Evolutionary conservation across 768 basidiomycete genomes (phyloP).

Genomic region (Tulasnella sp.): DNA sequence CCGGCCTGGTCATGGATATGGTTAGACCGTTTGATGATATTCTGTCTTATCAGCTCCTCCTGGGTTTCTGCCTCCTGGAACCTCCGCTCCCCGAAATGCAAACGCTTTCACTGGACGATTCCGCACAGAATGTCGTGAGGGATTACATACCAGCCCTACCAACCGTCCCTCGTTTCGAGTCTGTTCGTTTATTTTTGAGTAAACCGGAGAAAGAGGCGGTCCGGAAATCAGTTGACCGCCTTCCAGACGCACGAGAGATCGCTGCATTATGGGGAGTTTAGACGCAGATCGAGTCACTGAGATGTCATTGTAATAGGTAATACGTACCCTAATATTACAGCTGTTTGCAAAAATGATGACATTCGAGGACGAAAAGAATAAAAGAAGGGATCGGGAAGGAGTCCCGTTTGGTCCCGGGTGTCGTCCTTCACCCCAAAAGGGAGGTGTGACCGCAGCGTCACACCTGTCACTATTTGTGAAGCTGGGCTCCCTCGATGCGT

Average conservation of each 20-base stretch:
- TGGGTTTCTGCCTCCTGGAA: too few species aligned
- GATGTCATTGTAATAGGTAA: background rate
- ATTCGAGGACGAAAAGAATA: too few species aligned
- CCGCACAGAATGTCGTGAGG: background rate
- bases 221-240: background rate
- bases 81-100: background rate
- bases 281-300: background rate
- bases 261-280: background rate
- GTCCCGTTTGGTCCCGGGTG: too few species aligned
- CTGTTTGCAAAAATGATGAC: too few species aligned
- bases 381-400: too few species aligned
- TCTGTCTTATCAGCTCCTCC: background rate
- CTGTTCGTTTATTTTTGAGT: slow-evolving; percentile 56
- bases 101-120: background rate
- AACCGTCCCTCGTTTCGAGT: slow-evolving; percentile 53
- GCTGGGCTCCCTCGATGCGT: too few species aligned
- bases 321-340: background rate
- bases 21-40: slow-evolving; percentile 39
- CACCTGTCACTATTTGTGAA: too few species aligned
- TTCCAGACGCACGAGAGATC: background rate
- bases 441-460: too few species aligned
- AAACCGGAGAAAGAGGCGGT: slow-evolving; percentile 39
- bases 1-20: slow-evolving; percentile 46
- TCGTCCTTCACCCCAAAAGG: too few species aligned
- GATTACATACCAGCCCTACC: background rate